These are phyloP conservation scores for Serendipita sp. DNA, from an alignment of 768 basidiomycete species.

Conservation along the genomic window DNA sequence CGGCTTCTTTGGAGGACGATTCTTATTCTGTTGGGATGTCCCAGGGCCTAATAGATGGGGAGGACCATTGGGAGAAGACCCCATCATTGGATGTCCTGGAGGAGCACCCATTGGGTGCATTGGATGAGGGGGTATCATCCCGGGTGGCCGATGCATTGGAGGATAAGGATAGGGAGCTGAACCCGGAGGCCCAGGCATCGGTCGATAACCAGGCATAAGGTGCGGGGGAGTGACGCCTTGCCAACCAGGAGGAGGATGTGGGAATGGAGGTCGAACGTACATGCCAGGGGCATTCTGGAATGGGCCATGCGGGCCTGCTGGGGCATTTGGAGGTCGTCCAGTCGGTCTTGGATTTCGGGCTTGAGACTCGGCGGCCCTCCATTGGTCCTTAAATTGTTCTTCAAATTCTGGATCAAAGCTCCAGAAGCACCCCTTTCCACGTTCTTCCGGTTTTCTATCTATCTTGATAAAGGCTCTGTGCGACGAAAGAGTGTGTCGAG, in stretches of 20 bases:
- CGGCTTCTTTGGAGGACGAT: neutral
- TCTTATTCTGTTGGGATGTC: neutral
- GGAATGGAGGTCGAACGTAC: neutral
- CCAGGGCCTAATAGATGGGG: neutral
- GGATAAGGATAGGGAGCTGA: neutral
- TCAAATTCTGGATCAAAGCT: conserved; percentile 63
- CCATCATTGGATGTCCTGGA: neutral
- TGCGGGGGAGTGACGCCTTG: neutral
- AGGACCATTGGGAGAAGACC: neutral
- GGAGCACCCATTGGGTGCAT: neutral
- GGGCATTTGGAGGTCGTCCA: neutral
- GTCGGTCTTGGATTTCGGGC: neutral
- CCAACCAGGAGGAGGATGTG: neutral
- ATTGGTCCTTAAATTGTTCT: conserved; percentile 54
- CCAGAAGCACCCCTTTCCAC: conserved; percentile 90
- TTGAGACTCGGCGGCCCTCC: conserved; percentile 16
- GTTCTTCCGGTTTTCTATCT: conserved; percentile 67
- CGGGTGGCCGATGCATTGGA: neutral
- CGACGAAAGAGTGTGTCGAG: conserved; percentile 89
- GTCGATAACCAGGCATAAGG: neutral
- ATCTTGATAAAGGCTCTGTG: conserved; percentile 84
- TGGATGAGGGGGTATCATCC: neutral
- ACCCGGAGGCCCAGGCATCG: neutral
- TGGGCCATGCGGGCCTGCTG: neutral
- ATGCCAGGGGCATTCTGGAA: neutral